A percentile compares a stretch with the other conserved stretches of the same genome.
Evolutionary conservation across 306 rosid genomes (phyloP).

Genomic region (Trifolium dubium): DNA sequence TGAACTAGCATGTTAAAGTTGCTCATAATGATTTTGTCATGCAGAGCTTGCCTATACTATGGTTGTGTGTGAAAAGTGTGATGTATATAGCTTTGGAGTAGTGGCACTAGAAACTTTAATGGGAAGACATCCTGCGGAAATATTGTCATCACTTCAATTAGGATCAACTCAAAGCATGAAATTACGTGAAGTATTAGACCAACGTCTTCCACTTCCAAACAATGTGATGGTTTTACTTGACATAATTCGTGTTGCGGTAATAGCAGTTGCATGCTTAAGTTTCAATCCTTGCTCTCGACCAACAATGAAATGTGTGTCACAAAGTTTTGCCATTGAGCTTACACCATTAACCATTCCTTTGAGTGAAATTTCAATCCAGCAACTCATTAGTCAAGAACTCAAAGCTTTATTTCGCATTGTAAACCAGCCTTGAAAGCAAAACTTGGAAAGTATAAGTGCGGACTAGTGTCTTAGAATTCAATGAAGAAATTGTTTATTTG

Average conservation of each 20-base stretch:
- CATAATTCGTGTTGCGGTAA: background rate
- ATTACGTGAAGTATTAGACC: conserved; percentile 23
- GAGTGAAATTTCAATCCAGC: conserved; percentile 13
- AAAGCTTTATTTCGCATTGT: background rate
- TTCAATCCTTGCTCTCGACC: conserved; percentile 10
- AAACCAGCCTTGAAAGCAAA: background rate
- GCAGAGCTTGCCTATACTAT: conserved; percentile 37
- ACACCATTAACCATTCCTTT: background rate
- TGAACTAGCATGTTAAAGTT: background rate
- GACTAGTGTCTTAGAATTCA: background rate
- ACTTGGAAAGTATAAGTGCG: background rate
- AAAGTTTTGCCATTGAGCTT: background rate
- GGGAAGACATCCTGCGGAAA: conserved; percentile 35
- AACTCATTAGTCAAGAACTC: conserved; percentile 14
- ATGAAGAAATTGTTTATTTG: background rate
- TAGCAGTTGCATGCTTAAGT: conserved; percentile 32
- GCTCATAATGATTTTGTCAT: background rate
- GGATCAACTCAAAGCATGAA: background rate
- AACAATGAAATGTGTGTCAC: conserved; percentile 23
- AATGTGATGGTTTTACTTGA: background rate
- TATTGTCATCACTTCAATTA: conserved; percentile 21
- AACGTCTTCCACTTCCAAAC: conserved; percentile 9
- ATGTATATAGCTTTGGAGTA: conserved; percentile 40
- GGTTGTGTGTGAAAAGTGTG: conserved; percentile 35
- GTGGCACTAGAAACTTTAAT: conserved; percentile 33